Evolutionary conservation across 1,284 basidiomycete genomes (phyloP), one percentile per base, ranked within the genome.

Genomic region (Pseudomicrostroma phylloplanum): DNA sequence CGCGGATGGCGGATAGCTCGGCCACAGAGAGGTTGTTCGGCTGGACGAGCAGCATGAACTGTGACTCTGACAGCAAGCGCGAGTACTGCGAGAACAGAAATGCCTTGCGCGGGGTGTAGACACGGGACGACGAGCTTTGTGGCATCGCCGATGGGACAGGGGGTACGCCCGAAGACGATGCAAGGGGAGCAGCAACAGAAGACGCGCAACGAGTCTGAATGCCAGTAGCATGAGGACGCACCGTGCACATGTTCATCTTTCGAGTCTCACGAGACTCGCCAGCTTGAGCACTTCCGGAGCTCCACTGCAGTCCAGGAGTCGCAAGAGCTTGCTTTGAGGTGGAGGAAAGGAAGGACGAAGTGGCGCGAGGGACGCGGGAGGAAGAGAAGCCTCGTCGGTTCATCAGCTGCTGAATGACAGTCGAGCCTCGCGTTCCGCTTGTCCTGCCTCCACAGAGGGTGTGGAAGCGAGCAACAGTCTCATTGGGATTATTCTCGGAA

Each of bases 211-310:
- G 62, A 26, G 53, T 68, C 48, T 41, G 23, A 19, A 13, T 15
- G 36, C 49, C 49, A 17, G 21, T 6, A 9, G 23, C 26, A 23
- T 17, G 21, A n/a, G n/a, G 40, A 74, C 72, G 69, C 65, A 74
- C 72, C 72, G 69, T 74, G 69, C 69, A 74, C 70, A 74, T 72
- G 66, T 74, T 74, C 67, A 73, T 74, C 69, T 74, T 74, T 57
- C 61, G 59, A 26, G 68, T 72, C 61, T 74, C 69, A 64, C 72
- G 69, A 65, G 51, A 13, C 13, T 67, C 61, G 55, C 67, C 62
- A 41, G 65, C 67, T 9, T 36, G 30, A 43, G 63, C 56, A 60
- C 72, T 67, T 59, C 67, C 68, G 42, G 71, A 70, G 43, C 64
- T 61, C 58, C 67, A 72, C 25, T 48, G 56, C 54, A 75, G 64